These are phyloP conservation scores for Suillus placidus DNA, from an alignment of 768 basidiomycete genomes.

Conservation along the genomic window DNA sequence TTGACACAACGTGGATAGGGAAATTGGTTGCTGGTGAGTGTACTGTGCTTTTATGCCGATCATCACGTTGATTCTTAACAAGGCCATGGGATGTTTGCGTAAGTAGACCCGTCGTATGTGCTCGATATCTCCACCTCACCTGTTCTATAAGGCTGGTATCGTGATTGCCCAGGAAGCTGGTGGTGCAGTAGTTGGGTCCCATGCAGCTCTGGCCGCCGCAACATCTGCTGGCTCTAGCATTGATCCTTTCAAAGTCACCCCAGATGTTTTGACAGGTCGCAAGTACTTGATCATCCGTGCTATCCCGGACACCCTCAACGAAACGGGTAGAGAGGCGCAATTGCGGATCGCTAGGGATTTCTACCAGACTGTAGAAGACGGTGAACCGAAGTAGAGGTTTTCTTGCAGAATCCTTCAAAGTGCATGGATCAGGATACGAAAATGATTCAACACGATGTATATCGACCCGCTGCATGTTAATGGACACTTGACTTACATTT, in stretches of 20 bases:
- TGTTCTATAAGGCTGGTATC: conserved; percentile 68
- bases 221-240: conserved; percentile 27
- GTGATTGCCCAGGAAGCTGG: conserved; percentile 93
- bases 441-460: not conserved
- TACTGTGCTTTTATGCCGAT: not conserved
- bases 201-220: conserved; percentile 46
- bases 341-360: conserved; percentile 82
- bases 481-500: not conserved
- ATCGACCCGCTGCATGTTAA: not conserved
- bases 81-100: conserved; percentile 89
- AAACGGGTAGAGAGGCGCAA: conserved; percentile 73
- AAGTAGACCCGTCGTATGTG: conserved; percentile 24
- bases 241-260: conserved; percentile 63
- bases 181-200: conserved; percentile 73
- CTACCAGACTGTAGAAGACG: conserved; percentile 79
- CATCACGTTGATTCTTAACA: not conserved
- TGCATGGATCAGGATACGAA: not conserved
- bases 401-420: not conserved
- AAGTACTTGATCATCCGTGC: conserved; percentile 81
- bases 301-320: conserved; percentile 62
- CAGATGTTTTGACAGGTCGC: conserved; percentile 72
- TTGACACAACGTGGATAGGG: conserved; percentile 45
- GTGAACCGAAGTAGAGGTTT: conserved; percentile 49
- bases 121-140: not conserved
- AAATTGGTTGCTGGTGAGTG: conserved; percentile 74